Evolutionary conservation across 306 rosid species (phyloP), one percentile per base, ranked within the genome.

Genomic region (Lathyrus aphaca): DNA sequence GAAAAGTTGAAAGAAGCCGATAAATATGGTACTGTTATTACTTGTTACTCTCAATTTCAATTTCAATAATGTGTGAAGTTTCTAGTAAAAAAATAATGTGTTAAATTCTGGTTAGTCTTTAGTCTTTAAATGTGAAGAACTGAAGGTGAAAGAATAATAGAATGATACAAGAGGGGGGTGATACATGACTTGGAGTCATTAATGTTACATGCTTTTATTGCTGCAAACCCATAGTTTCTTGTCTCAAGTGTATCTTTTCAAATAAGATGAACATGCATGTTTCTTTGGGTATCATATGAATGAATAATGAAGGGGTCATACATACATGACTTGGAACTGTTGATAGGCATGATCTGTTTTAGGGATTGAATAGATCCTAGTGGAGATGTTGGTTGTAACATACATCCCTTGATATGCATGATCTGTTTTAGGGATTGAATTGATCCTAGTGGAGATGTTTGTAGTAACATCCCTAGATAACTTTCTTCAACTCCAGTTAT

Each of bases 1-100:
- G 91, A 89, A 77, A 95, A 87, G 79, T 77, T 95, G 76, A 91
- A 95, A 77, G 99, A 91, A 82, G 97, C 82, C 45, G 97, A 95
- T 84, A 90, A 82, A 84, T 79, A 72, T 57, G 99, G 99, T 95
- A 89, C 63, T 62, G 12, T 66, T 50, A 21, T 66, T 32, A 42
- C 70, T 66, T n/a, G n/a, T n/a, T n/a, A n/a, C n/a, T n/a, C n/a
- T n/a, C n/a, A n/a, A n/a, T n/a, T 7, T 64, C 21, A 14, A 43
- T 43, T 21, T 64, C 40, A 9, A n/a, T 43, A 14, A 10, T 23
- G 8, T 23, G 55, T 23, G 9, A 12, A 63, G 19, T 19, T 39
- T 32, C 38, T 32, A 8, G 38, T 32, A 32, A 32, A 32, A 32
- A 32, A 9, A 43, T 23, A 14, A 16, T 8, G 5, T 14, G 55